A percentile compares a stretch with the other conserved stretches of the same genome.
phyloP scores from a whole-genome alignment of 2,329 filamentous ascomycete species.

The Apiospora pterosperma region DNA sequence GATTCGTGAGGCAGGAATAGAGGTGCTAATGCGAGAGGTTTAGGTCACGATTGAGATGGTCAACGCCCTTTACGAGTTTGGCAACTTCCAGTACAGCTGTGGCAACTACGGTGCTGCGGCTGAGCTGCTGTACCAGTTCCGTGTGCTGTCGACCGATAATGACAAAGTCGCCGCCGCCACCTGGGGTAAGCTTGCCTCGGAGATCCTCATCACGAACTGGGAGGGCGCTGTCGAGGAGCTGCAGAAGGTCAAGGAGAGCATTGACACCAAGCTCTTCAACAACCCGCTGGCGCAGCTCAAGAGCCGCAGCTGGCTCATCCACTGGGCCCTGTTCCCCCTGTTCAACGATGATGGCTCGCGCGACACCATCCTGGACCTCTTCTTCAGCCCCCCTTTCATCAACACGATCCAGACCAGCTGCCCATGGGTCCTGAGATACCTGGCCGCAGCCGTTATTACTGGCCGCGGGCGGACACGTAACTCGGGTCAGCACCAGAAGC shows the following conservation, averaged over 20 bases:
- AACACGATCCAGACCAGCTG: slow-evolving; percentile 99
- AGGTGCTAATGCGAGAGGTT: slow-evolving; percentile 36
- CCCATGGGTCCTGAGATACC: slow-evolving; percentile 94
- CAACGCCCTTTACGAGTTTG: slow-evolving; percentile 90
- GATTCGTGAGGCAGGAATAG: background rate
- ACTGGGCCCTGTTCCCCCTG: slow-evolving; percentile 98
- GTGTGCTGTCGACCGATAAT: slow-evolving; percentile 95
- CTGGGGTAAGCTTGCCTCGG: slow-evolving; percentile 95
- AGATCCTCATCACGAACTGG: slow-evolving; percentile 95
- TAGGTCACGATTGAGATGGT: slow-evolving; percentile 92
- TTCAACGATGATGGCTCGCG: slow-evolving; percentile 95
- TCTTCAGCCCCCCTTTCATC: slow-evolving; percentile 97
- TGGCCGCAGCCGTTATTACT: slow-evolving; percentile 91
- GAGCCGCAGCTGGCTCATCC: slow-evolving; percentile 94
- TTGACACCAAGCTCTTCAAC: slow-evolving; percentile 93
- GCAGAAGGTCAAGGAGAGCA: slow-evolving; percentile 83
- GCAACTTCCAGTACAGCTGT: slow-evolving; percentile 96
- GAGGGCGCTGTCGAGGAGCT: slow-evolving; percentile 89
- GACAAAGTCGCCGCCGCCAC: slow-evolving; percentile 95
- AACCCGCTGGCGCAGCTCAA: slow-evolving; percentile 93
- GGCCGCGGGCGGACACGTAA: slow-evolving; percentile 80
- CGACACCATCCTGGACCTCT: slow-evolving; percentile 88
- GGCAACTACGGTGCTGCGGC: slow-evolving; percentile 88
- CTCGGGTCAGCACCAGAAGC: slow-evolving; percentile 88
- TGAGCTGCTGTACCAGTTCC: slow-evolving; percentile 95